Evolutionary conservation across 495 filamentous ascomycete genomes (phyloP).

Genomic region (Tuber borchii): DNA sequence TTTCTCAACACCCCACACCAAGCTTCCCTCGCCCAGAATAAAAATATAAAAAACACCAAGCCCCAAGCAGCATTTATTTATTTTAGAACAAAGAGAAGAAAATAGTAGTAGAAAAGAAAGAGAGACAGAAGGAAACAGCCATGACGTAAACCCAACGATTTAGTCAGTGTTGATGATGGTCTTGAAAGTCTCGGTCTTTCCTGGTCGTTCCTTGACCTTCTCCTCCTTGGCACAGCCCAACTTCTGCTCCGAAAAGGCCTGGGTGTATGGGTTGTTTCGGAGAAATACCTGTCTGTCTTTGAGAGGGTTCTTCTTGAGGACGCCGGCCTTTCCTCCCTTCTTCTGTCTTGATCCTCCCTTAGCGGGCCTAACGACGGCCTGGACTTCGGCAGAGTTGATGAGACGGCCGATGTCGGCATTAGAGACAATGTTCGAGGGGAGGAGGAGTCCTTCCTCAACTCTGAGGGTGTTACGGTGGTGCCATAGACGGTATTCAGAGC

Average conservation of each 20-base stretch:
- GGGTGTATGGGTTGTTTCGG: constrained; percentile 93
- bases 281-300: constrained; percentile 95
- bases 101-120: neutral
- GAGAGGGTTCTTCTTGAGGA: constrained; percentile 99
- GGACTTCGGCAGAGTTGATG: constrained; percentile 98
- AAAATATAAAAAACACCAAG: neutral
- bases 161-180: constrained; percentile 35
- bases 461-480: constrained; percentile 70
- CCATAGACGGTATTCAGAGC: constrained; percentile 96
- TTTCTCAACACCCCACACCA: neutral
- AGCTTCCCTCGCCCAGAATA: neutral
- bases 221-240: constrained; percentile 59
- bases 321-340: constrained; percentile 57
- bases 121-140: constrained; percentile 15
- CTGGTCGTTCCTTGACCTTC: constrained; percentile 37
- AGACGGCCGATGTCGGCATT: constrained; percentile 91
- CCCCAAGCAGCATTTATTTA: constrained; percentile 29
- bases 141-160: constrained; percentile 15
- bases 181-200: constrained; percentile 37
- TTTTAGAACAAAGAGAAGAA: constrained; percentile 24
- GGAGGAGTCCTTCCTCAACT: constrained; percentile 95
- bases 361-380: constrained; percentile 80
- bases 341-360: constrained; percentile 87
- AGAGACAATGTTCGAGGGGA: constrained; percentile 77
- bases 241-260: constrained; percentile 75